Conservation (phyloP, 2,329 filamentous ascomycete genomes). For the Canariomyces notabilis region DNA sequence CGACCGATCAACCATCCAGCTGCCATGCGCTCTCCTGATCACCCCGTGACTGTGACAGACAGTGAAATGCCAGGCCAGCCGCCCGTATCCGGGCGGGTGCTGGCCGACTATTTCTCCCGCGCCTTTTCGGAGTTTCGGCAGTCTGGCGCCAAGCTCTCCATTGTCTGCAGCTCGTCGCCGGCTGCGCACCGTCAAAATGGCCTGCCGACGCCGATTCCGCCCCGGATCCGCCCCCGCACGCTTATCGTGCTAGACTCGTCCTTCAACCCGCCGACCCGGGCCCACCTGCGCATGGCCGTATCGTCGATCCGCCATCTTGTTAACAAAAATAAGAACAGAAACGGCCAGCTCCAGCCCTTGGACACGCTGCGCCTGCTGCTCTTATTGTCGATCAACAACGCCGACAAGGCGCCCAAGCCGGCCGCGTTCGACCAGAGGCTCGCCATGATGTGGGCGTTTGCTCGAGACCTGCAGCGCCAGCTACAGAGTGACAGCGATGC, state of each 20-base stretch:
- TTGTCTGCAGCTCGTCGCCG: constrained; percentile 40
- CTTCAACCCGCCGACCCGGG: constrained; percentile 62
- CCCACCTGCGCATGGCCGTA: constrained; percentile 53
- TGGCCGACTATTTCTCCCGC: constrained; percentile 40
- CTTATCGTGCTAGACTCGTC: constrained; percentile 62
- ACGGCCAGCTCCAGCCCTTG: too few relatives aligned
- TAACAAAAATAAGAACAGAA: constrained; percentile 15
- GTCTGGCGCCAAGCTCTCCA: constrained; percentile 39
- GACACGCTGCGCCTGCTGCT: constrained; percentile 45
- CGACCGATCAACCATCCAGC: too few relatives aligned
- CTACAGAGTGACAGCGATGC: not conserved
- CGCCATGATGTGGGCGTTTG: constrained; percentile 67
- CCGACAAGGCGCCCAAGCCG: constrained; percentile 62
- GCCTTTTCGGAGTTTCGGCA: constrained; percentile 42
- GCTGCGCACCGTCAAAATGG: constrained; percentile 11
- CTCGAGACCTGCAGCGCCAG: constrained; percentile 43
- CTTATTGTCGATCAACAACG: constrained; percentile 59
- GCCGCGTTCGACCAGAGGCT: constrained; percentile 63
- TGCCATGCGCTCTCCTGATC: constrained; percentile 1
- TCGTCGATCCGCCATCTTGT: constrained; percentile 37
- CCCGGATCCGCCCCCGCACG: constrained; percentile 23
- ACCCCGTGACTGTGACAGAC: not conserved
- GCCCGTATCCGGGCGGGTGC: constrained; percentile 18
- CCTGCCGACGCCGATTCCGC: constrained; percentile 10
- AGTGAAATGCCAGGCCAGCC: constrained; percentile 11